These are phyloP conservation scores for Ciborinia camelliae DNA, from an alignment of 2,329 filamentous ascomycete genomes.

Conservation along the genomic window DNA sequence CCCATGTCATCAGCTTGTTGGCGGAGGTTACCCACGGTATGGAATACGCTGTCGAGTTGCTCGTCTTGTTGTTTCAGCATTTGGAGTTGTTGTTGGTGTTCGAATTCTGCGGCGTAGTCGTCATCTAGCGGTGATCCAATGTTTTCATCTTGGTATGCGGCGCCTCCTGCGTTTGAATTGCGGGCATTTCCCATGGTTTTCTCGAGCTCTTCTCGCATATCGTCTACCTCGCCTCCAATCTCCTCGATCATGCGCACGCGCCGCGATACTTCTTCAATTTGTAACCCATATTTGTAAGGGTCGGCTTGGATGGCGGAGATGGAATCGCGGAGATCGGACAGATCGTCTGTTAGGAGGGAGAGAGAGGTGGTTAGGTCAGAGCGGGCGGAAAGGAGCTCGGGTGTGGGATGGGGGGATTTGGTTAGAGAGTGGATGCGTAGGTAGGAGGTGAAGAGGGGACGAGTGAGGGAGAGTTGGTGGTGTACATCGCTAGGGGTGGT, in stretches of 20 bases:
- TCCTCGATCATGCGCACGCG: constrained; percentile 82
- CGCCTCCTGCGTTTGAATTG: constrained; percentile 32
- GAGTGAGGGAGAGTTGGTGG: constrained; percentile 72
- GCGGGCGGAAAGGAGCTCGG: constrained; percentile 79
- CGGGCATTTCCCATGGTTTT: constrained; percentile 49
- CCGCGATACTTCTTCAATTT: constrained; percentile 75
- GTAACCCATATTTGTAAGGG: constrained; percentile 82
- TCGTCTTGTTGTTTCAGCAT: constrained; percentile 95
- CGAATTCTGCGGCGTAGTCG: constrained; percentile 68
- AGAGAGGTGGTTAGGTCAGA: constrained; percentile 65
- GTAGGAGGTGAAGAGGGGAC: constrained; percentile 90
- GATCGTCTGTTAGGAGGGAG: constrained; percentile 71
- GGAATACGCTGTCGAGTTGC: constrained; percentile 87
- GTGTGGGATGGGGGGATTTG: constrained; percentile 53
- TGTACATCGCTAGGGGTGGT: constrained; percentile 71
- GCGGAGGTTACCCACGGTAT: constrained; percentile 85
- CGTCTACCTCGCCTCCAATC: constrained; percentile 81
- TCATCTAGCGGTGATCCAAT: constrained; percentile 33
- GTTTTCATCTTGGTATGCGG: constrained; percentile 21
- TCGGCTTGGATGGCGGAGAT: constrained; percentile 85
- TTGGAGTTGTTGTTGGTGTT: constrained; percentile 85
- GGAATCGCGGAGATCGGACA: constrained; percentile 82
- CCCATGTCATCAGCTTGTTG: constrained; percentile 95
- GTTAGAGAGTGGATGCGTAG: constrained; percentile 89
- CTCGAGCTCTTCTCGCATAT: constrained; percentile 80